phyloP scores from a whole-genome alignment of 2,329 filamentous ascomycete species.

The Mollisiaceae sp. region DNA sequence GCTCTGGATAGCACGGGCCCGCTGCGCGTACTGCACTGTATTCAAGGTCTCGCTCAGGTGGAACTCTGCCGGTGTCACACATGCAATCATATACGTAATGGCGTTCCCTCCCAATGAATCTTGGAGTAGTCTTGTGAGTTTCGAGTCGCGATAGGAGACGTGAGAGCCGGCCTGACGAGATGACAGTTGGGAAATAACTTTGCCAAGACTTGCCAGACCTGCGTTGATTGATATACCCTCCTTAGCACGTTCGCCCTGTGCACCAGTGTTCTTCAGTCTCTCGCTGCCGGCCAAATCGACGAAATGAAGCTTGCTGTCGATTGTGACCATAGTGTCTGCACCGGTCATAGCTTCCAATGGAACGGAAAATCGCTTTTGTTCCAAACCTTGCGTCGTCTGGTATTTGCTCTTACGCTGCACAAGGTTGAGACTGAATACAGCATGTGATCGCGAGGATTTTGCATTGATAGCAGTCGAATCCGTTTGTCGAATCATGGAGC shows the following conservation, averaged over 20 bases:
- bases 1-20: conserved; percentile 94
- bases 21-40: conserved; percentile 95
- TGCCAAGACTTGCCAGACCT: conserved; percentile 90
- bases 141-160: conserved; percentile 98
- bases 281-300: conserved; percentile 98
- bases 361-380: conserved; percentile 82
- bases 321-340: conserved; percentile 74
- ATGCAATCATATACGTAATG: conserved; percentile 99
- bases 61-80: conserved; percentile 95
- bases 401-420: conserved; percentile 77
- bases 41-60: conserved; percentile 97
- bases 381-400: conserved; percentile 59
- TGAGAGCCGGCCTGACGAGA: conserved; percentile 86
- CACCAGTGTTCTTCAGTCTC: conserved; percentile 94
- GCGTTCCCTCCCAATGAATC: conserved; percentile 96
- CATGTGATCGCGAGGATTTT: conserved; percentile 95
- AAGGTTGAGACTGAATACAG: conserved; percentile 94
- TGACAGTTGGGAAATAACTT: conserved; percentile 97
- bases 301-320: conserved; percentile 98
- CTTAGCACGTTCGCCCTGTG: conserved; percentile 89
- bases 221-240: conserved; percentile 99
- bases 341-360: conserved; percentile 80
- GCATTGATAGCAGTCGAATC: conserved; percentile 97
- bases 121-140: conserved; percentile 90
- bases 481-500: conserved; percentile 92